Percentiles rank a stretch among this genome's conserved stretches.
These are phyloP conservation scores for Colletotrichum trifolii DNA, from an alignment of 2,329 filamentous ascomycete species.

Conservation along the genomic window DNA sequence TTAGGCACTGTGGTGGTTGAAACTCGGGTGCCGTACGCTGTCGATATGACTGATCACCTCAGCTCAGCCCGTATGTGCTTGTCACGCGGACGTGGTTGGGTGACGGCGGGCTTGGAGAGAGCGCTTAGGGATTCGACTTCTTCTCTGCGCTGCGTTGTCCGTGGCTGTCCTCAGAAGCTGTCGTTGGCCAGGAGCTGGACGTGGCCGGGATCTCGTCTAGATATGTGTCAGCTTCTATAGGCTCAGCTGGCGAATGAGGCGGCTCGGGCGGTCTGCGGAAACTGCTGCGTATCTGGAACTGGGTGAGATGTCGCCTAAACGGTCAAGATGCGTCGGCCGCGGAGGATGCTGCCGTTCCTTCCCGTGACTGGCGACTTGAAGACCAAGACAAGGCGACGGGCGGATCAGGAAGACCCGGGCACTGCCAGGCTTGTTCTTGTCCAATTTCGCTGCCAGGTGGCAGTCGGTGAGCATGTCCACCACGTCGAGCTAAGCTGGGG, in stretches of 20 bases:
- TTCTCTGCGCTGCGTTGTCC: not conserved
- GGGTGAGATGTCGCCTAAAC: constrained; percentile 8
- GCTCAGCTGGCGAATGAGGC: constrained; percentile 4
- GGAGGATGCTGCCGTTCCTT: constrained; percentile 5
- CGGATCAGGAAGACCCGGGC: not conserved
- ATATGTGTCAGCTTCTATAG: constrained; percentile 26
- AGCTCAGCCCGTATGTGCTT: not conserved
- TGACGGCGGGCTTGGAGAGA: constrained; percentile 7
- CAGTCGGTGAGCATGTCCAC: constrained; percentile 30
- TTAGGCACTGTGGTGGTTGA: constrained; percentile 20
- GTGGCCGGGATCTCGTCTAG: not conserved
- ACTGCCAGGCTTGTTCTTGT: not conserved
- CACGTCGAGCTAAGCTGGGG: constrained; percentile 5
- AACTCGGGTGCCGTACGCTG: constrained; percentile 21
- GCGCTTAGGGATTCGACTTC: constrained; percentile 11
- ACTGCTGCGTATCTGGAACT: not conserved
- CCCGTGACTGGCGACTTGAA: not conserved
- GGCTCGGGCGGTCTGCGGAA: constrained; percentile 4
- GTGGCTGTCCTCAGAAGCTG: constrained; percentile 12
- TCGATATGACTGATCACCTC: constrained; percentile 30
- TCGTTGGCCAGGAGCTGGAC: constrained; percentile 13
- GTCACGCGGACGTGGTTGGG: constrained; percentile 32
- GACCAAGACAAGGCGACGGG: not conserved
- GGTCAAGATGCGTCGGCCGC: not conserved
- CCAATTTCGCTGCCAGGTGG: constrained; percentile 21